These are phyloP conservation scores for Neonectria magnoliae DNA, from an alignment of 2,329 filamentous ascomycete genomes.

Conservation along the genomic window DNA sequence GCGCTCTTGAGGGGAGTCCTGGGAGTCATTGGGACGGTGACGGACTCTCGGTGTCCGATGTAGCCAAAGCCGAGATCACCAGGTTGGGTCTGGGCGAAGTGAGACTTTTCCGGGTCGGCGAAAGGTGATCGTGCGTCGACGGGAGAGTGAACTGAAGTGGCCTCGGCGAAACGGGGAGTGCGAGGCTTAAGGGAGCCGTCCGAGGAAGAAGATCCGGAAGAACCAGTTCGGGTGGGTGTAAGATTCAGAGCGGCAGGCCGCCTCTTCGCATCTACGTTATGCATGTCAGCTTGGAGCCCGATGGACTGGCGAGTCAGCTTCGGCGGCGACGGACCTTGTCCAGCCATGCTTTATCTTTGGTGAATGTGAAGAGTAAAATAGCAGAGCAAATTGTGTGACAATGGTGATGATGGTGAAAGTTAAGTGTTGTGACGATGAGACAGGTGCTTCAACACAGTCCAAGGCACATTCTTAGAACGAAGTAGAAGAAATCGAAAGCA, in stretches of 20 bases:
- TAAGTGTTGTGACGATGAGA: neutral
- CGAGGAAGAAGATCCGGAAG: conserved; percentile 62
- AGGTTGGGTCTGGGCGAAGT: conserved; percentile 72
- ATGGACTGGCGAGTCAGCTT: conserved; percentile 2
- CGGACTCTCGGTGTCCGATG: conserved; percentile 71
- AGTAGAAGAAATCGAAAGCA: conserved; percentile 51
- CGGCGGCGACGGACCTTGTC: conserved; percentile 50
- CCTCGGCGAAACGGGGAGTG: conserved; percentile 83
- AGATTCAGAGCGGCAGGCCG: conserved; percentile 67
- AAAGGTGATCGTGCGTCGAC: conserved; percentile 71
- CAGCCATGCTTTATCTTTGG: conserved; percentile 47
- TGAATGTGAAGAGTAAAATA: conserved; percentile 24
- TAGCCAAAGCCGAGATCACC: conserved; percentile 95
- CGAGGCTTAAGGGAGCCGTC: conserved; percentile 73
- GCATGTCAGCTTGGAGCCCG: conserved; percentile 36
- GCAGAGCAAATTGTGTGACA: conserved; percentile 6
- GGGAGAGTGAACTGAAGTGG: conserved; percentile 81
- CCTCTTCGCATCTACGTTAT: conserved; percentile 61
- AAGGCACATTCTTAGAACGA: conserved; percentile 32
- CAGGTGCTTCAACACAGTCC: conserved; percentile 41
- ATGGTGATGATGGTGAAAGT: conserved; percentile 18
- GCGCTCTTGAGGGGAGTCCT: conserved; percentile 89
- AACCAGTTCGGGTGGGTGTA: conserved; percentile 58
- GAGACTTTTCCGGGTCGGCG: conserved; percentile 65
- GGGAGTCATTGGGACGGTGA: conserved; percentile 73